Evolutionary conservation across 169 alveolate genomes (phyloP), one percentile per base, ranked within the genome.

Genomic region (Cryptosporidium canis): DNA sequence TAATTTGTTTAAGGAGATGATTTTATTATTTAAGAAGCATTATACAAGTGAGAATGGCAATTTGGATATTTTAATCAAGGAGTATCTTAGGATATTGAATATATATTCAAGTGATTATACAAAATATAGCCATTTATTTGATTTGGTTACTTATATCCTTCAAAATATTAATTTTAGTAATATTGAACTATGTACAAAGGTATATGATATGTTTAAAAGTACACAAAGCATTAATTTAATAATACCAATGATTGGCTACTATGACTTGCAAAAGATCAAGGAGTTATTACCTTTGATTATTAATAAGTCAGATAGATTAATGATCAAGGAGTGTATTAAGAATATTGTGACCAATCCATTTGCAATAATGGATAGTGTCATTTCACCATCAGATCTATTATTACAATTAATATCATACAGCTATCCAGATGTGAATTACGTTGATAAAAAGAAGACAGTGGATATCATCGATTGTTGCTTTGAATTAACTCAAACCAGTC

Each of bases 391-490:
- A 2, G 87, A 77, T 35, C 39, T 77, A 21, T 58, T 77, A 77
- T 39, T 55, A 16, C 5, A 58, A 44, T 37, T 61, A 29, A 61
- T 77, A 58, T 77, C 87, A 37, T 77, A 56, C 31, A 77, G 87
- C 12, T 58, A 77, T 61, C 87, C 87, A 12, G 63, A 77, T 24
- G 64, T 24, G 16, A 58, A 63, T n/a, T 39, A 43, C 27, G 72
- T 77, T 1, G 87, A 77, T 58, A 61, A 55, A 48, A 77, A 41
- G 41, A 55, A 61, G 24, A 41, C 87, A 7, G 87, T 77, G 21
- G 87, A 77, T 5, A 31, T 77, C 16, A 31, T 77, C 16, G 87
- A 77, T 29, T 77, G 77, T n/a, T 77, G 87, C 37, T 77, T 77
- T 37, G 87, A 77, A 31, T 41, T 77, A 39, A 77, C 87, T 12